phyloP scores from a whole-genome alignment of 257 asterid genomes.

The Scutellaria minor region DNA sequence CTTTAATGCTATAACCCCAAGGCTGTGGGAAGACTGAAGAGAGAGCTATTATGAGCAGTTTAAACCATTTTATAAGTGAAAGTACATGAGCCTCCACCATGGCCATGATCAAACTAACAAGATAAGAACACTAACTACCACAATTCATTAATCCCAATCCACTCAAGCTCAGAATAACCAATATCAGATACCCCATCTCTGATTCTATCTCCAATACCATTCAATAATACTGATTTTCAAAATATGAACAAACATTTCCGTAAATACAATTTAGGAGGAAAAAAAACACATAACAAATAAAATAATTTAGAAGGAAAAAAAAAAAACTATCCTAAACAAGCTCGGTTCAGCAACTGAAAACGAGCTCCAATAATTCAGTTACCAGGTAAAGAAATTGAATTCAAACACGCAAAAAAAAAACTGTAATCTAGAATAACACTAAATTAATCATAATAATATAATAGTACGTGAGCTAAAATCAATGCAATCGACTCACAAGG shows the following conservation, averaged over 20 bases:
- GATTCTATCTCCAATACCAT: constrained; percentile 11
- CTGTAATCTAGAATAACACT: neutral
- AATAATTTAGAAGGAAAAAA: neutral
- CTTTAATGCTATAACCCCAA: neutral
- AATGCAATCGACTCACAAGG: constrained; percentile 55
- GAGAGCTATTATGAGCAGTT: neutral
- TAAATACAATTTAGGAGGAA: neutral
- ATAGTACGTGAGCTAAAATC: neutral
- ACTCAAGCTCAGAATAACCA: neutral
- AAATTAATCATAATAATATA: neutral
- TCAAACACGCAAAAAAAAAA: neutral
- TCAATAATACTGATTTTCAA: neutral
- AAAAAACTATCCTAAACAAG: constrained; percentile 13
- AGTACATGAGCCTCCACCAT: neutral
- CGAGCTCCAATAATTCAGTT: neutral
- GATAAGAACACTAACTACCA: neutral
- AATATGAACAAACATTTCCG: neutral
- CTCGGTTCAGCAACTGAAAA: constrained; percentile 25
- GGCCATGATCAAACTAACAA: constrained; percentile 12
- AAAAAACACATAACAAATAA: neutral
- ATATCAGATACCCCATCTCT: neutral
- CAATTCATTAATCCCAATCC: neutral
- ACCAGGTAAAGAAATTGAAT: neutral
- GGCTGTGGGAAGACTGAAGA: neutral
- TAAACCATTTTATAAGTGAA: neutral